Base-by-base conservation (phyloP, 176 grass and related monocot species). In the Oryza brachyantha region DNA sequence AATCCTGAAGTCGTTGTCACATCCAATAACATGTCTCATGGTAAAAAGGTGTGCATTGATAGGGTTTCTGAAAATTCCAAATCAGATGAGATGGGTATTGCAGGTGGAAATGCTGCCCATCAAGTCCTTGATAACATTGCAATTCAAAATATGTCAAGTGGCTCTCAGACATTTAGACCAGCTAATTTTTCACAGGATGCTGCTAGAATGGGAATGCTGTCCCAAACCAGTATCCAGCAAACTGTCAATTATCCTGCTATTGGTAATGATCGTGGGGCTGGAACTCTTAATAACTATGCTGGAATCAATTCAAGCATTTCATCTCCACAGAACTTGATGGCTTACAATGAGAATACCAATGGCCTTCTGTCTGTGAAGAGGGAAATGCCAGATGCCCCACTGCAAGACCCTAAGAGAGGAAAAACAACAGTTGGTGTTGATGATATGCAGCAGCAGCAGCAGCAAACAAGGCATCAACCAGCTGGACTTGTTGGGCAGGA, bases 11-110 rank as follows among this genome's bases (percentile, higher is more conserved):
- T 93, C 41, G 75, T 84, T 75, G 78, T 93, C 32, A 87, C 88
- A 58, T 91, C 81, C 74, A 88, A 83, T 83, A 91, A 93, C 77
- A 88, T 85, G 77, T 84, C 78, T 90, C 85, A 86, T 69, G 79
- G 86, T 48, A 99, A 99, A 89, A 99, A 93, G 75, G 83, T 93
- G 38, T 95, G 88, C 86, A 89, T 93, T 58, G 88, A 93, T 74
- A 98, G 88, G 82, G 70, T 82, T 10, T 54, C 80, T 16, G 88
- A 91, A 63, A 91, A 79, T 84, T 45, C 63, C n/a, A 91, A 81
- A 78, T 37, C 63, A 26, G 92, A 85, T 61, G 80, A 88, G 32
- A 59, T 50, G 22, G 76, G 76, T 82, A 70, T 76, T 77, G 34
- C 61, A 57, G 66, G 68, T 70, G 62, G 38, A 32, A 94, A 79